Conservation (phyloP, 1,284 basidiomycete genomes). For the Neolentinus lepideus region DNA sequence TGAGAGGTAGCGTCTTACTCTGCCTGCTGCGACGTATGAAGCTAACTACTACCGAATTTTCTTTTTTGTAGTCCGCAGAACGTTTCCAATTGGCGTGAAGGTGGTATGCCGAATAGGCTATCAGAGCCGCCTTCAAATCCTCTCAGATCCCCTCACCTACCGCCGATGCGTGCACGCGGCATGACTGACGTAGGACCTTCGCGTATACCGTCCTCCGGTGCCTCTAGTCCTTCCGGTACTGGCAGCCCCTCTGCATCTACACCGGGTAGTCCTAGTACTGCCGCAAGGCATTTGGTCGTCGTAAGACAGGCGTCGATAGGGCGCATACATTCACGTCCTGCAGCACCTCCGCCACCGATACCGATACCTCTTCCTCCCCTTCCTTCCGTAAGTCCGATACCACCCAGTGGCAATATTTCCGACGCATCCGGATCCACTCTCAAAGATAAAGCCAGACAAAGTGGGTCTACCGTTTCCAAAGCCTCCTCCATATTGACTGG, state of each 20-base stretch:
- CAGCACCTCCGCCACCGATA: conserved; percentile 8
- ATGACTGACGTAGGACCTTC: conserved; percentile 34
- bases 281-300: conserved; percentile 10
- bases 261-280: not conserved
- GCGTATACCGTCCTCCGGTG: not conserved
- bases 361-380: conserved; percentile 10
- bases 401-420: conserved; percentile 6
- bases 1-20: conserved; percentile 6
- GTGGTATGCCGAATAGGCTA: conserved; percentile 13
- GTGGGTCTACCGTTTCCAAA: not conserved
- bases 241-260: not conserved
- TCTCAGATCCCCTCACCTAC: conserved; percentile 16
- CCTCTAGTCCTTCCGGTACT: not conserved
- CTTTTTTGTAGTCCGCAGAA: not conserved
- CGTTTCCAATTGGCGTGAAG: not conserved
- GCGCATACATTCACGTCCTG: conserved; percentile 6
- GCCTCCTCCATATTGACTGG: too few species aligned
- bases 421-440: conserved; percentile 11
- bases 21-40: not conserved
- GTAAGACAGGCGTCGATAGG: conserved; percentile 13
- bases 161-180: conserved; percentile 40
- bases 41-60: not conserved
- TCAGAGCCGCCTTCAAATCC: conserved; percentile 23
- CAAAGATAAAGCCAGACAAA: not conserved
- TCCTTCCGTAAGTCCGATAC: not conserved